Evolutionary conservation across 352 stramenopile genomes (phyloP), one percentile per base, ranked within the genome.

Genomic region (Plasmopara viticola): DNA sequence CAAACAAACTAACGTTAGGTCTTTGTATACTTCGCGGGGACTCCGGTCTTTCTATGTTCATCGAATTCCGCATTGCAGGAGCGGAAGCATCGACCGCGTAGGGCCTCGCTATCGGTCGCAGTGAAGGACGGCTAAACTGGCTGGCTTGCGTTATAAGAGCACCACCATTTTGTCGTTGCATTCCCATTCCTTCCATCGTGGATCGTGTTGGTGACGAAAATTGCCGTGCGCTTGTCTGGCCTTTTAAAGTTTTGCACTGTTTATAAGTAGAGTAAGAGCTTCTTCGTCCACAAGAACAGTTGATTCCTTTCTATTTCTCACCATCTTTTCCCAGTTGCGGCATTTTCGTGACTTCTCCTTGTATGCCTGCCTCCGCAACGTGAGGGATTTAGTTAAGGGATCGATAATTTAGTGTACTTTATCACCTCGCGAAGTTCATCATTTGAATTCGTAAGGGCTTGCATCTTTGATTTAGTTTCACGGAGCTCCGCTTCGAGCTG

Each of bases 311-410:
- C n/a, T 0, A 41, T n/a, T 18, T 14, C 52, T 44, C 53, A 84
- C 83, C 80, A 94, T 90, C 62, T 91, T 94, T 60, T 94, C 83
- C 79, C 80, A 94, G 60, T 90, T 91, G 10, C 83, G 64, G 58
- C 83, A 94, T 67, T 90, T 90, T 42, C 80, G 56, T 9, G 83
- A 84, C 50, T 91, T 94, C 29, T 94, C 83, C 44, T 91, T 90
- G 72, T 91, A 94, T 28, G 83, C 81, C 83, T 92, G 14, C 6
- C 2, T 38, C 28, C 29, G 8, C 35, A 25, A 7, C 58, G 28
- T 44, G 12, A 50, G 6, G 18, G 29, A 5, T 6, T 29, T 2
- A 34, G 4, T 5, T 18, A 12, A 31, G 41, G 0, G 18, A 61
- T 6, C 14, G 50, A 9, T 28, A 50, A 6, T 10, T 30, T 44